Evolutionary conservation across 1,284 basidiomycete species (phyloP), one percentile per base, ranked within the genome.

Genomic region (Fistulina hepatica): DNA sequence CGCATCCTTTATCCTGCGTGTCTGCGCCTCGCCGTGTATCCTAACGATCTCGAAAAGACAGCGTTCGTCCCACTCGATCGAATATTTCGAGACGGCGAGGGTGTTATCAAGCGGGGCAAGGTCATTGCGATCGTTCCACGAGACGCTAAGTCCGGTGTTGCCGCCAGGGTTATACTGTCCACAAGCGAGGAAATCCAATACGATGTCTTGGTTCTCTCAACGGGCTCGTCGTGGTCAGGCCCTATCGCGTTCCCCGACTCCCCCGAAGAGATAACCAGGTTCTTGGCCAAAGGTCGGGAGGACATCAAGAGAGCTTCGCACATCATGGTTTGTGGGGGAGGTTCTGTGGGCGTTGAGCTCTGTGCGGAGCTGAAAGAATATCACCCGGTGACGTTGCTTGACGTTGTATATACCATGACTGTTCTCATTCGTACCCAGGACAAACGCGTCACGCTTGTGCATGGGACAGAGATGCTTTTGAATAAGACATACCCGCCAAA

Each of bases 361-460:
- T 65, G 72, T 2, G 73, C 73, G 10, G 75, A 78, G 52, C 61
- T 81, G 36, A 67, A 66, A 40, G 67, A 77, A 35, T 54, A 56
- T n/a, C 67, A 63, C 47, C 71, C 74, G 3, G 72, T 68, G 48
- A 20, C 59, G 15, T 6, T 54, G 23, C 34, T 23, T 12, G 42
- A 40, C 10, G 34, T 35, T 47, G 13, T 44, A 34, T 41, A 26
- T 8, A 4, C 12, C 11, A 21, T 8, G 36, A 35, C 12, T 23
- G 23, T 25, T 13, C 5, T 34, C 15, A 31, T 13, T 2, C 16
- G 20, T 25, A 22, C 32, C 34, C 49, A 80, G 70, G 51, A 61
- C 15, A 80, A 73, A 54, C 65, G 67, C 41, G 65, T 83, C 12
- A 81, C 78, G 4, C 65, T 84, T 34, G 67, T 80, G 2, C 79